Percentiles rank a stretch among this genome's conserved stretches.
These are phyloP conservation scores for Phytopythium mirpurense DNA, from an alignment of 352 stramenopile species.

Conservation along the genomic window DNA sequence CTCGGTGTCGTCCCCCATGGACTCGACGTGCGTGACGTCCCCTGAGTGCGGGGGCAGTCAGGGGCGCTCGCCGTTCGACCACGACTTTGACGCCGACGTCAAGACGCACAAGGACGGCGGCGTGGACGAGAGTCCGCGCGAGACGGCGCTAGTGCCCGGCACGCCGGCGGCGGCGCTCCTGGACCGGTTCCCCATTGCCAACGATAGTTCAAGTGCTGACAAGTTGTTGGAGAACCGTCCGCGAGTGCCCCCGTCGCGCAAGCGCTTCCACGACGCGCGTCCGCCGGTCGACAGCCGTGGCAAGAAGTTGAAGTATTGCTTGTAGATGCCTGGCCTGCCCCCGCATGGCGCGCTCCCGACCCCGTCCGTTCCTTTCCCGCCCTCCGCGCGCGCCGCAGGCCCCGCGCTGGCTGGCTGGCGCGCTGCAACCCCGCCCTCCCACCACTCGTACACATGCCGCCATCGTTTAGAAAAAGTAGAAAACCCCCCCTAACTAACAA, in stretches of 20 bases:
- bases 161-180: constrained; percentile 22
- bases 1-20: constrained; percentile 48
- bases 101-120: constrained; percentile 39
- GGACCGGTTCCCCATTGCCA: constrained; percentile 51
- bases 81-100: constrained; percentile 70
- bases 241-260: constrained; percentile 26
- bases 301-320: constrained; percentile 60
- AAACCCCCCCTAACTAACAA: constrained; percentile 56
- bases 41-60: constrained; percentile 67
- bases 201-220: constrained; percentile 77
- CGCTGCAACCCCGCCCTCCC: not conserved
- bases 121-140: constrained; percentile 45
- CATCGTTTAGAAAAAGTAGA: constrained; percentile 63
- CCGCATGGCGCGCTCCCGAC: constrained; percentile 15
- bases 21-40: constrained; percentile 72
- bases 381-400: constrained; percentile 9
- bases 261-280: constrained; percentile 32
- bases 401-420: no score
- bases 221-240: constrained; percentile 49
- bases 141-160: constrained; percentile 34
- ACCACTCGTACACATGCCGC: constrained; percentile 7
- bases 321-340: constrained; percentile 30
- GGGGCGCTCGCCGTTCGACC: constrained; percentile 62
- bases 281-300: constrained; percentile 30
- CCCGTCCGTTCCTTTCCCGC: constrained; percentile 9